A percentile compares a stretch with the other conserved stretches of the same genome.
These are phyloP conservation scores for Nidularia pulvinata DNA, from an alignment of 768 basidiomycete species.

Conservation along the genomic window DNA sequence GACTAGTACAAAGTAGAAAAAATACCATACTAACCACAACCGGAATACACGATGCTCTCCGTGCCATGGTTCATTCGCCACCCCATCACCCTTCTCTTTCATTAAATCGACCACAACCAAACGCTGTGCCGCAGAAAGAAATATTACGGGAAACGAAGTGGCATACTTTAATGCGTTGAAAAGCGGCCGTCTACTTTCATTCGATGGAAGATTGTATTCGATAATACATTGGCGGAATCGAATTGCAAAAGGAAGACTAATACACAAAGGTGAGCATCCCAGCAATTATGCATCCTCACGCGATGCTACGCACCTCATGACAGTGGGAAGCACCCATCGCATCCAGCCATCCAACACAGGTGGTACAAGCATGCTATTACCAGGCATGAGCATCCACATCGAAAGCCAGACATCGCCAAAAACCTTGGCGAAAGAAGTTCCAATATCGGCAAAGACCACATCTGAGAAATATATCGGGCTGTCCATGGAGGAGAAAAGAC, in stretches of 20 bases:
- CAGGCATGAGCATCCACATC: slow-evolving; percentile 81
- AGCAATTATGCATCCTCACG: neutral
- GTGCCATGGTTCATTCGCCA: slow-evolving; percentile 56
- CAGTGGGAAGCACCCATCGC: slow-evolving; percentile 76
- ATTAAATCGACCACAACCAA: slow-evolving; percentile 62
- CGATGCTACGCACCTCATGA: slow-evolving; percentile 74
- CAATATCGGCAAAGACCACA: slow-evolving; percentile 91
- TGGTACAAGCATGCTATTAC: slow-evolving; percentile 69
- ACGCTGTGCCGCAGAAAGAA: slow-evolving; percentile 89
- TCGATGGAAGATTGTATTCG: slow-evolving; percentile 69
- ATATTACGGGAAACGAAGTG: slow-evolving; percentile 95
- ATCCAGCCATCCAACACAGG: slow-evolving; percentile 63
- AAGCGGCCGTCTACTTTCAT: slow-evolving; percentile 71
- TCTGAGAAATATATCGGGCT: slow-evolving; percentile 85
- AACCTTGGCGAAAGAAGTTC: slow-evolving; percentile 97
- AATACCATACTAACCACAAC: slow-evolving; percentile 64
- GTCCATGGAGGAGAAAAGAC: slow-evolving; percentile 61
- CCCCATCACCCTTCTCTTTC: slow-evolving; percentile 42
- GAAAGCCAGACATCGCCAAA: slow-evolving; percentile 94
- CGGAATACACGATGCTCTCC: slow-evolving; percentile 80
- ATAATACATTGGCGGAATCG: slow-evolving; percentile 94
- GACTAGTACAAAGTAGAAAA: neutral
- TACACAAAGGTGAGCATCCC: neutral
- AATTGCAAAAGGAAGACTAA: slow-evolving; percentile 81
- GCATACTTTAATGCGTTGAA: slow-evolving; percentile 97